Percentiles rank a stretch among this genome's conserved stretches.
phyloP scores from a whole-genome alignment of 2,329 filamentous ascomycete genomes.

The Neurospora sp. region DNA sequence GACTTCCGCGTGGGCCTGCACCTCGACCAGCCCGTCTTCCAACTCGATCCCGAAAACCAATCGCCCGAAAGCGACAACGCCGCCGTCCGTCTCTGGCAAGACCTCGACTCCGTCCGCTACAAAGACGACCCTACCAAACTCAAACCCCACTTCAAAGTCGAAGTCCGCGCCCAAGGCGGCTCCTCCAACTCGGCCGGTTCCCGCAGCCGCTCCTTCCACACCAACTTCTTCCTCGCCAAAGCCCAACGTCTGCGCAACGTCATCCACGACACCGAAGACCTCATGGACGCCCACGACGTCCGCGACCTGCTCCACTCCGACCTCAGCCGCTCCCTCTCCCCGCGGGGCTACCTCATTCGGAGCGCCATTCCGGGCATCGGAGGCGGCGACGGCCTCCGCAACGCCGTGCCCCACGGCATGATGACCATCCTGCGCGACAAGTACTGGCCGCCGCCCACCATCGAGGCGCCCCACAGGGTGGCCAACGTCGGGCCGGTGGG shows the following conservation, averaged over 20 bases:
- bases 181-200: constrained; percentile 2
- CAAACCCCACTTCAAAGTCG: constrained; percentile 31
- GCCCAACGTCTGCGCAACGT: neutral
- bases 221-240: constrained; percentile 55
- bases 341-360: neutral
- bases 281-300: neutral
- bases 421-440: constrained; percentile 38
- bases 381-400: constrained; percentile 22
- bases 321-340: neutral
- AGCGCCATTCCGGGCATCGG: constrained; percentile 11
- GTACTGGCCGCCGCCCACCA: constrained; percentile 67
- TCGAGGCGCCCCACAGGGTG: constrained; percentile 54
- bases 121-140: neutral
- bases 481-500: constrained; percentile 19
- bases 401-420: constrained; percentile 32
- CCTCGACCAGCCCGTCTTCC: constrained; percentile 61
- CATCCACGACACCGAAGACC: neutral
- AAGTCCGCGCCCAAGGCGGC: constrained; percentile 41
- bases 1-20: constrained; percentile 36
- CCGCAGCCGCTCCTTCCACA: constrained; percentile 41
- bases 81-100: neutral
- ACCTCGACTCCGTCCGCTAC: neutral
- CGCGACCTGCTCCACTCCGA: neutral
- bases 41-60: constrained; percentile 31
- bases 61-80: constrained; percentile 1